These are phyloP conservation scores for Globisporangium solare DNA, from an alignment of 352 stramenopile genomes.

Conservation along the genomic window DNA sequence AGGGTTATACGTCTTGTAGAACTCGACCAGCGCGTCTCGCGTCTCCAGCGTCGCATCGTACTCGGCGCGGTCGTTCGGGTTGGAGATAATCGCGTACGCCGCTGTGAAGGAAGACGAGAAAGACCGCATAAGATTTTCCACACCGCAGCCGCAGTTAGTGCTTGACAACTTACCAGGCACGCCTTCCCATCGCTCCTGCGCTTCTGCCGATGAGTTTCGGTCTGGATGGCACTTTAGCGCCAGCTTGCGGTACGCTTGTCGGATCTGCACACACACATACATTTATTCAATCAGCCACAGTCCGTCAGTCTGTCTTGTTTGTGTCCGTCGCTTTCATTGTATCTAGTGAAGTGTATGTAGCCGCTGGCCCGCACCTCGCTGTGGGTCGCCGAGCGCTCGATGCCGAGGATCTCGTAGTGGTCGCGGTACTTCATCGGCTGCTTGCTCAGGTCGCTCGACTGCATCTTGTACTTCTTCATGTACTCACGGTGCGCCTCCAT, in stretches of 20 bases:
- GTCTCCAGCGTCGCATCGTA: slow-evolving; percentile 77
- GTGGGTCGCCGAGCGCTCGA: slow-evolving; percentile 55
- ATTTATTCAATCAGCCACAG: slow-evolving; percentile 3
- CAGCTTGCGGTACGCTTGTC: slow-evolving; percentile 86
- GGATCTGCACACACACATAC: slow-evolving; percentile 66
- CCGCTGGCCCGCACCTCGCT: slow-evolving; percentile 40
- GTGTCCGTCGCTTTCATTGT: neutral
- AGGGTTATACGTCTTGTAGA: slow-evolving; percentile 82
- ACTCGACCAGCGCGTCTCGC: slow-evolving; percentile 72
- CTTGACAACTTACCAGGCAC: slow-evolving; percentile 31
- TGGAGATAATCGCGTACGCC: slow-evolving; percentile 73
- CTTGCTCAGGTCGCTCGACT: slow-evolving; percentile 58
- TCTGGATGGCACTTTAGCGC: slow-evolving; percentile 87
- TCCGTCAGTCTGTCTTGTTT: slow-evolving; percentile 1
- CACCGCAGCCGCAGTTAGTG: neutral
- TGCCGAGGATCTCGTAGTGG: slow-evolving; percentile 67
- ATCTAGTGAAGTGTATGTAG: neutral
- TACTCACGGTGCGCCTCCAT: slow-evolving; percentile 83
- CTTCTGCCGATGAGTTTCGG: slow-evolving; percentile 84
- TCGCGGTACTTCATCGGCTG: slow-evolving; percentile 70
- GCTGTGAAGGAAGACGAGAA: slow-evolving; percentile 4
- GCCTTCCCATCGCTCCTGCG: slow-evolving; percentile 69
- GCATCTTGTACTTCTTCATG: slow-evolving; percentile 88
- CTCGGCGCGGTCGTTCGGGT: slow-evolving; percentile 69
- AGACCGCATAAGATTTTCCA: neutral